A percentile compares a stretch with the other conserved stretches of the same genome.
Evolutionary conservation across 2,329 filamentous ascomycete species (phyloP).

Genomic region (Pseudocercospora pini-densiflorae): DNA sequence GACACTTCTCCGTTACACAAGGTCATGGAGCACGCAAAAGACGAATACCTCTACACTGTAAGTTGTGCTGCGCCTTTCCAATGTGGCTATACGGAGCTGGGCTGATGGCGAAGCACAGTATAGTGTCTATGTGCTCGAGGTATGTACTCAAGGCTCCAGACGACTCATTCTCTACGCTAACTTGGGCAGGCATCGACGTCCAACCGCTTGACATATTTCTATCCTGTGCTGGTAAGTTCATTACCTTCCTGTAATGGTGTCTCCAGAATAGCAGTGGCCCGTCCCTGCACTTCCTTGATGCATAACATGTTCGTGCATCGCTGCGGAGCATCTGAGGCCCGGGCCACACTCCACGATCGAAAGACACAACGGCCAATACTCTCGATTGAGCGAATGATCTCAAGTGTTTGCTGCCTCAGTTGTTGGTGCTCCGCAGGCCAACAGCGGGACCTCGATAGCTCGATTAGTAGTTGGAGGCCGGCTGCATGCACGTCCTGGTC

Average conservation of each 20-base stretch:
- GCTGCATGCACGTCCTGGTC: conserved; percentile 11
- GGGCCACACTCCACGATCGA: conserved; percentile 6
- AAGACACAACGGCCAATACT: conserved; percentile 6
- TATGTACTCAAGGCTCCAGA: conserved; percentile 23
- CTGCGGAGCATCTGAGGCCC: conserved; percentile 20
- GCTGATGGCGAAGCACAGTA: conserved; percentile 46
- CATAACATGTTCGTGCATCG: conserved; percentile 8
- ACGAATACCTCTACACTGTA: conserved; percentile 81
- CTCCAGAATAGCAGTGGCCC: background rate
- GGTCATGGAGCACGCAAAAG: conserved; percentile 66
- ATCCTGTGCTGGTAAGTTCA: conserved; percentile 22
- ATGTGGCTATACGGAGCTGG: conserved; percentile 43
- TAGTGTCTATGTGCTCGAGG: conserved; percentile 60
- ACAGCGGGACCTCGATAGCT: conserved; percentile 2
- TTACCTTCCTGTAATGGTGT: background rate
- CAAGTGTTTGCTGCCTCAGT: conserved; percentile 19
- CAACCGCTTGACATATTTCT: conserved; percentile 22
- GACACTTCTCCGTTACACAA: conserved; percentile 38
- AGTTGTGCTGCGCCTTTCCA: conserved; percentile 49
- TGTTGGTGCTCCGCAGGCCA: conserved; percentile 29
- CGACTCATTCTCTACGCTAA: conserved; percentile 2
- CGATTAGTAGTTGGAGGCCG: background rate
- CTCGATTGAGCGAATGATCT: conserved; percentile 22
- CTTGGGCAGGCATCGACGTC: conserved; percentile 21
- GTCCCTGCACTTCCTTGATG: background rate